These are phyloP conservation scores for Fonsecaea multimorphosa DNA, from an alignment of 2,329 filamentous ascomycete species.

Conservation along the genomic window DNA sequence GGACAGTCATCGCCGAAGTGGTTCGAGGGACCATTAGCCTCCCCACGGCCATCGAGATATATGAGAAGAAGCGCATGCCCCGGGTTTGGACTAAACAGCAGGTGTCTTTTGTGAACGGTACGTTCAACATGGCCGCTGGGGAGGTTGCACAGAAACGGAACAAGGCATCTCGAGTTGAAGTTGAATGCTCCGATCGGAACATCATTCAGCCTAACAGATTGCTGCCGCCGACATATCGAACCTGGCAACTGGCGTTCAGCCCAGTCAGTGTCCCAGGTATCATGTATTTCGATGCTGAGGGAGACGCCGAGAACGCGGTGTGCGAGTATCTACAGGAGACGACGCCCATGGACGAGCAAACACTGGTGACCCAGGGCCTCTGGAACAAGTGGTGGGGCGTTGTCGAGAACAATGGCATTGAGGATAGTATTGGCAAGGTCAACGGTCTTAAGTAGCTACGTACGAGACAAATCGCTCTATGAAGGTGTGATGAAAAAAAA, in stretches of 20 bases:
- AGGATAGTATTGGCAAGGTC: neutral
- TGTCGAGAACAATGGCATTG: slow-evolving; percentile 30
- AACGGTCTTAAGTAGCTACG: neutral
- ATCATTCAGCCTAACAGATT: slow-evolving; percentile 19
- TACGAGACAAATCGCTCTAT: neutral
- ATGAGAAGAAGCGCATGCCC: slow-evolving; percentile 52
- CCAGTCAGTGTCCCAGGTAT: slow-evolving; percentile 30
- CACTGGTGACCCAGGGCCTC: slow-evolving; percentile 31
- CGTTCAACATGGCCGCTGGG: slow-evolving; percentile 30
- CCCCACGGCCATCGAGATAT: slow-evolving; percentile 46
- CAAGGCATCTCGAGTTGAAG: slow-evolving; percentile 22
- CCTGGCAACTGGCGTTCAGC: slow-evolving; percentile 32
- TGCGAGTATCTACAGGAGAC: slow-evolving; percentile 34
- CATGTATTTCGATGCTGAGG: slow-evolving; percentile 36
- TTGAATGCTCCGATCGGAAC: slow-evolving; percentile 25
- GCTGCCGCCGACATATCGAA: slow-evolving; percentile 32
- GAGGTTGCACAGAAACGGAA: slow-evolving; percentile 26
- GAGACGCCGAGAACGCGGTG: slow-evolving; percentile 37
- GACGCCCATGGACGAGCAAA: slow-evolving; percentile 27
- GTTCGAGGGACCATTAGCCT: slow-evolving; percentile 45
- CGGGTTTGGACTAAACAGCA: slow-evolving; percentile 53
- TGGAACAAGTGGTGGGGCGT: slow-evolving; percentile 36
- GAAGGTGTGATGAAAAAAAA: neutral
- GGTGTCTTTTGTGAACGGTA: slow-evolving; percentile 41
- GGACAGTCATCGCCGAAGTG: slow-evolving; percentile 46